These are phyloP conservation scores for Exophiala alcalophila DNA, from an alignment of 2,329 filamentous ascomycete species.

Conservation along the genomic window DNA sequence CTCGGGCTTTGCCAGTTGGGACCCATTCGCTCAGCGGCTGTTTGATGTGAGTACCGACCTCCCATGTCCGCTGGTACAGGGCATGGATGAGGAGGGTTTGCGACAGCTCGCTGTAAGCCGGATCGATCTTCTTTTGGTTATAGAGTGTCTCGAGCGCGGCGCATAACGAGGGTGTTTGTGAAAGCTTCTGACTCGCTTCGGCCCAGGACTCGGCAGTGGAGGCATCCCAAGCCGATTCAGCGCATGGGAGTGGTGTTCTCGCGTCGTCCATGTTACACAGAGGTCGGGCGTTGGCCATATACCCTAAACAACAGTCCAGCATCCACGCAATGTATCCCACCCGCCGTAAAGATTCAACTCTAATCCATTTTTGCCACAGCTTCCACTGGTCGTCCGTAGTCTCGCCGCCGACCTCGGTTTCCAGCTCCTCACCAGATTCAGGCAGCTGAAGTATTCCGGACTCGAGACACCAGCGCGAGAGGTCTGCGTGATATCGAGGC, in stretches of 20 bases:
- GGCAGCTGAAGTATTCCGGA: constrained; percentile 25
- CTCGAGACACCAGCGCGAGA: constrained; percentile 26
- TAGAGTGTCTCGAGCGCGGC: constrained; percentile 47
- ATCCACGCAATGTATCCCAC: constrained; percentile 44
- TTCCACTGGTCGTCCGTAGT: neutral
- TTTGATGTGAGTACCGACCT: constrained; percentile 46
- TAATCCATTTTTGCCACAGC: constrained; percentile 41
- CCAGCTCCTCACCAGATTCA: constrained; percentile 1
- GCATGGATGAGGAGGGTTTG: constrained; percentile 51
- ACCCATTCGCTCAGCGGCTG: constrained; percentile 48
- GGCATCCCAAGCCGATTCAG: constrained; percentile 44
- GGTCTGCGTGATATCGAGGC: constrained; percentile 25
- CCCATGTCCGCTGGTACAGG: constrained; percentile 50
- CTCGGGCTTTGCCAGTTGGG: constrained; percentile 42
- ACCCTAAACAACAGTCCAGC: constrained; percentile 39
- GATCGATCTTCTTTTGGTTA: constrained; percentile 48
- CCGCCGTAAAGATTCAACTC: constrained; percentile 39
- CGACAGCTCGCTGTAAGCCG: constrained; percentile 49
- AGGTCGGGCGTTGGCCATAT: constrained; percentile 35
- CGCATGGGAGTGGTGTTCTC: constrained; percentile 39
- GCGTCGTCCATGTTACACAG: constrained; percentile 39
- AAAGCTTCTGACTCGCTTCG: constrained; percentile 3
- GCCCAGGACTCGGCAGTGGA: constrained; percentile 36
- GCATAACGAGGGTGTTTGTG: constrained; percentile 14
- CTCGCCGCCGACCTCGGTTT: neutral